These are phyloP conservation scores for Aspergillus brasiliensis DNA, from an alignment of 2,329 filamentous ascomycete species.

Conservation along the genomic window DNA sequence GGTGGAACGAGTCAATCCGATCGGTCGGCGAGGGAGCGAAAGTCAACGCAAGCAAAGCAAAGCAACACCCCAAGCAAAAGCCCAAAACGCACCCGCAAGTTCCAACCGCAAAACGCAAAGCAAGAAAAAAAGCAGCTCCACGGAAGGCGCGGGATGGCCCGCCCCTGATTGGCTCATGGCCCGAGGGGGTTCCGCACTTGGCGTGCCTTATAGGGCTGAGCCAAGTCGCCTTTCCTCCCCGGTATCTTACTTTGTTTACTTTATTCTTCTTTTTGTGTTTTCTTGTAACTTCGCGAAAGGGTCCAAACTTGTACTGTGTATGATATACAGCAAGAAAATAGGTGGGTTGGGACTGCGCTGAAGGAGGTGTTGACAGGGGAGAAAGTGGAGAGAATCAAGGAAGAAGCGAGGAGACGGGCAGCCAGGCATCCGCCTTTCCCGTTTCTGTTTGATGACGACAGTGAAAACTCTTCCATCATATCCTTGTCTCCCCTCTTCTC, in stretches of 20 bases:
- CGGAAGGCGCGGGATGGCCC: neutral
- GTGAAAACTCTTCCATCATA: no score
- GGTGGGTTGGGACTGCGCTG: no score
- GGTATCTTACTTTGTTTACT: neutral
- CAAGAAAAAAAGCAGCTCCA: neutral
- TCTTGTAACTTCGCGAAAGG: neutral
- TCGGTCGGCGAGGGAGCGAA: neutral
- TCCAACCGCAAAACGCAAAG: no score
- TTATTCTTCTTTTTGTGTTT: neutral
- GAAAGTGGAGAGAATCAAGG: no score
- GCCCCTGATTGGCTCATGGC: neutral
- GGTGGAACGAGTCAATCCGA: neutral
- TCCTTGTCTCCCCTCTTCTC: no score
- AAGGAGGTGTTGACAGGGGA: no score
- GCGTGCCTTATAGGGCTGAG: slow-evolving; percentile 11
- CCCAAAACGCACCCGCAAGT: no score
- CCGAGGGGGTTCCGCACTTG: slow-evolving; percentile 3
- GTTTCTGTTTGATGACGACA: no score
- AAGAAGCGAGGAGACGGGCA: neutral
- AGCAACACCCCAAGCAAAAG: no score
- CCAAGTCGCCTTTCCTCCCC: neutral
- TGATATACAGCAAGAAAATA: no score
- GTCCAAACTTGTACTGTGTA: no score
- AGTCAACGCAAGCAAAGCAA: neutral
- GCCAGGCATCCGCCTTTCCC: neutral